Evolutionary conservation across 176 grass and related monocot genomes (phyloP).

Genomic region (Hyparrhenia diplandra): DNA sequence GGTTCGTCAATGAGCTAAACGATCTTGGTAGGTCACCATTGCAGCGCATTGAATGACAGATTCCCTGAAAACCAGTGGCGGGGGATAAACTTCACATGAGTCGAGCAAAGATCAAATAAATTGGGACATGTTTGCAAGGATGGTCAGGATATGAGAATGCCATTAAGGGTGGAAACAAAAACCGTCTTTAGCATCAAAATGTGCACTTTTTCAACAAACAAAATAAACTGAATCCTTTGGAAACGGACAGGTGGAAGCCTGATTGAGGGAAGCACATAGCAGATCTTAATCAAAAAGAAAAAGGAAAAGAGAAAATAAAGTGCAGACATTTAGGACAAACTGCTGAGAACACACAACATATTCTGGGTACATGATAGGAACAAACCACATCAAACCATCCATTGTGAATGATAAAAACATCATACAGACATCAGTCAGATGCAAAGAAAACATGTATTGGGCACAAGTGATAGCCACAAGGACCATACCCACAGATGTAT

Average conservation of each 20-base stretch:
- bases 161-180: neutral
- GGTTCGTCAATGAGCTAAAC: constrained; percentile 63
- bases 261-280: neutral
- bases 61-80: constrained; percentile 46
- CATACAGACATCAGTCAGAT: neutral
- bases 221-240: neutral
- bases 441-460: constrained; percentile 13
- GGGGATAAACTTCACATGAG: neutral
- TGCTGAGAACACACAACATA: neutral
- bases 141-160: neutral
- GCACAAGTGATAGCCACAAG: neutral
- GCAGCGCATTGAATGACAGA: constrained; percentile 81
- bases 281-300: neutral
- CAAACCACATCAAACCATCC: constrained; percentile 8
- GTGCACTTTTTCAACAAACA: constrained; percentile 3
- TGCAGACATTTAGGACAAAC: neutral
- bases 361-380: neutral
- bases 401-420: constrained; percentile 2
- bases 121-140: neutral
- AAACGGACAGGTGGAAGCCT: neutral
- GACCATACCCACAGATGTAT: neutral
- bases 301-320: constrained; percentile 4
- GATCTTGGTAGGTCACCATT: constrained; percentile 69
- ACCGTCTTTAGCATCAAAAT: constrained; percentile 24
- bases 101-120: neutral